Evolutionary conservation across 352 stramenopile species (phyloP).

Genomic region (Plasmopara halstedii): DNA sequence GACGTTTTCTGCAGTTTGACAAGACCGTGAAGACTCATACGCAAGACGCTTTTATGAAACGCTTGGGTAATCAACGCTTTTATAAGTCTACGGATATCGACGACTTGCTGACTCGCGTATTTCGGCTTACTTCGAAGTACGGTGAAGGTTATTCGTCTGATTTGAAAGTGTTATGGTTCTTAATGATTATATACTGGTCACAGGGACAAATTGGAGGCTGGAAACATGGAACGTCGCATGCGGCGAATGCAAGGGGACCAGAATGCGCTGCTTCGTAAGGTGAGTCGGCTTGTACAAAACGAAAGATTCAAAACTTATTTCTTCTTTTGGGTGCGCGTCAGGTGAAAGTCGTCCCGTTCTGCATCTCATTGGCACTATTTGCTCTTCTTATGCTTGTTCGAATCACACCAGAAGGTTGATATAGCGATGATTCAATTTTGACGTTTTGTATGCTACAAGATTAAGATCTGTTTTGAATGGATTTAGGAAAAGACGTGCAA

Average conservation of each 20-base stretch:
- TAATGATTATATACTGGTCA: not conserved
- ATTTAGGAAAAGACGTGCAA: constrained; percentile 63
- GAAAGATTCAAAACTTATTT: not conserved
- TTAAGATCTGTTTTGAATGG: too few relatives aligned
- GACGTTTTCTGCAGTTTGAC: constrained; percentile 63
- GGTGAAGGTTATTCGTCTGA: constrained; percentile 5
- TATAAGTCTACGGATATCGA: constrained; percentile 78
- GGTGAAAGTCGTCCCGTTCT: constrained; percentile 76
- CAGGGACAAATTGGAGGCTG: constrained; percentile 79
- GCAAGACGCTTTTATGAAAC: constrained; percentile 75
- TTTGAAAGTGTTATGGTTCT: not conserved
- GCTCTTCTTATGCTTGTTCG: constrained; percentile 63
- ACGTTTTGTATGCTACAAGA: not conserved
- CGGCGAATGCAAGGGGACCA: constrained; percentile 79
- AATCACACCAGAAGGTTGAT: constrained; percentile 62
- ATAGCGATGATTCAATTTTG: not conserved
- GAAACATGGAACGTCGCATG: constrained; percentile 82
- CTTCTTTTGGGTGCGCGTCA: constrained; percentile 6
- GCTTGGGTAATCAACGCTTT: constrained; percentile 67
- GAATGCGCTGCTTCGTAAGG: constrained; percentile 76
- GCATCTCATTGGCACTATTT: constrained; percentile 67
- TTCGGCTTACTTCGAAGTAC: constrained; percentile 73
- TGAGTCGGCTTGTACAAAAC: constrained; percentile 15
- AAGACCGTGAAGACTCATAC: constrained; percentile 75
- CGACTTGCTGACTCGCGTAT: constrained; percentile 68